These are phyloP conservation scores for Phtheirospermum japonicum DNA, from an alignment of 257 asterid genomes.

Conservation along the genomic window DNA sequence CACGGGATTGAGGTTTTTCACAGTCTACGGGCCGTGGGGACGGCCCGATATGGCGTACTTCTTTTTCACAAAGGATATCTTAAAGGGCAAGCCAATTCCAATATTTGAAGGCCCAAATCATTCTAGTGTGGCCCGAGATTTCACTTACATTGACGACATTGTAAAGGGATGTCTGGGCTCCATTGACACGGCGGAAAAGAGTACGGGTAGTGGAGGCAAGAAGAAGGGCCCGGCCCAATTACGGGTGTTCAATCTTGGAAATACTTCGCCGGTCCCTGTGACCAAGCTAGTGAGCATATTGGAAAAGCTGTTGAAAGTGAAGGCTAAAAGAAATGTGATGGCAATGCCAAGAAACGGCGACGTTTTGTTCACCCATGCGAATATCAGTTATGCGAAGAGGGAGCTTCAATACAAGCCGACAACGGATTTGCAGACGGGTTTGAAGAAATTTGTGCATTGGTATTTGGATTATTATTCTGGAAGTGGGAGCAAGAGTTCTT, in stretches of 20 bases:
- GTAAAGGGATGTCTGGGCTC: slow-evolving; percentile 35
- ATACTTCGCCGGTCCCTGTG: slow-evolving; percentile 41
- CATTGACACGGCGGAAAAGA: slow-evolving; percentile 38
- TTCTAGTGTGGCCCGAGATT: slow-evolving; percentile 40
- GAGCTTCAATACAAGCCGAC: slow-evolving; percentile 36
- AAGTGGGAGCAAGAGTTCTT: slow-evolving; percentile 27
- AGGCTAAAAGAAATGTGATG: slow-evolving; percentile 34
- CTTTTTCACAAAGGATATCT: slow-evolving; percentile 40
- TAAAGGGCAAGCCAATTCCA: slow-evolving; percentile 32
- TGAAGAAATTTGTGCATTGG: slow-evolving; percentile 37
- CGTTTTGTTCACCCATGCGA: slow-evolving; percentile 40
- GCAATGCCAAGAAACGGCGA: slow-evolving; percentile 41
- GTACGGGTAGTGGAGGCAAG: slow-evolving; percentile 47
- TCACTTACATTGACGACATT: slow-evolving; percentile 43
- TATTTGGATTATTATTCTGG: slow-evolving; percentile 34
- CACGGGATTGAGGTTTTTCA: slow-evolving; percentile 44
- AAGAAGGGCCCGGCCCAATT: slow-evolving; percentile 38
- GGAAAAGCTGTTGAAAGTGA: slow-evolving; percentile 34
- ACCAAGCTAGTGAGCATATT: slow-evolving; percentile 35
- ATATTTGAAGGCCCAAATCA: slow-evolving; percentile 38
- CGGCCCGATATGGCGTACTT: slow-evolving; percentile 54
- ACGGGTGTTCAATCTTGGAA: slow-evolving; percentile 45
- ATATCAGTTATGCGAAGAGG: slow-evolving; percentile 36
- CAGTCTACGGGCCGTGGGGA: slow-evolving; percentile 50
- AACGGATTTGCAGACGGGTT: slow-evolving; percentile 36